A percentile compares a stretch with the other conserved stretches of the same genome.
Conservation (phyloP, 1,284 basidiomycete genomes). For the Amylostereum chailletii region DNA sequence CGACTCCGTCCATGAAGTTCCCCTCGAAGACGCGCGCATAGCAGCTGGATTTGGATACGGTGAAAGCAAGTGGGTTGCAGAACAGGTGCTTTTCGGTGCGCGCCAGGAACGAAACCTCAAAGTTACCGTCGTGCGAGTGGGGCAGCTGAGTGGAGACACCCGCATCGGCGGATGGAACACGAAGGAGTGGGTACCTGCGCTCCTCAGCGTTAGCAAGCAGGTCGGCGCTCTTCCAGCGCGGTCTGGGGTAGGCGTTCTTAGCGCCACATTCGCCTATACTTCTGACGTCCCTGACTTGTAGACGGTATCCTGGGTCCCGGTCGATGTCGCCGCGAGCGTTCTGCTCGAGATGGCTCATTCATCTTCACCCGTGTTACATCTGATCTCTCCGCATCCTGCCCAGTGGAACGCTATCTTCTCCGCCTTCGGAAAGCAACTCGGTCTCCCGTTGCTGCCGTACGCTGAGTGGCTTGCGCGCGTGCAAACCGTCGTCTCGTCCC, state of each 20-base stretch:
- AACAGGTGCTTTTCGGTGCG: slow-evolving; percentile 10
- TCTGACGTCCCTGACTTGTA: not conserved
- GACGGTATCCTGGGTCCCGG: not conserved
- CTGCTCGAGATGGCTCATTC: not conserved
- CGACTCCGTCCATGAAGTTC: slow-evolving; percentile 4
- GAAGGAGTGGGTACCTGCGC: slow-evolving; percentile 13
- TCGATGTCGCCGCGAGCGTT: not conserved
- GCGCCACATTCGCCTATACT: not conserved
- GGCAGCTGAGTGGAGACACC: slow-evolving; percentile 13
- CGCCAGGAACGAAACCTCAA: slow-evolving; percentile 6
- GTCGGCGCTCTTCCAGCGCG: slow-evolving; percentile 11
- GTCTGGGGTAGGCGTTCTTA: slow-evolving; percentile 10
- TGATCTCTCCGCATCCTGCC: not conserved
- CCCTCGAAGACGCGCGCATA: slow-evolving; percentile 7
- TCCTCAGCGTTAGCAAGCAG: slow-evolving; percentile 9
- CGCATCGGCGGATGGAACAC: slow-evolving; percentile 13
- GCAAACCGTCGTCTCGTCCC: not conserved
- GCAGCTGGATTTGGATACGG: slow-evolving; percentile 12
- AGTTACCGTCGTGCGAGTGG: slow-evolving; percentile 12
- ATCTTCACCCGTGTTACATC: not conserved
- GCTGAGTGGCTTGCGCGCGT: not conserved
- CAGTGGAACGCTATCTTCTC: not conserved
- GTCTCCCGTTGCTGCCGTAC: not conserved
- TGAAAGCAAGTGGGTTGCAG: slow-evolving; percentile 16
- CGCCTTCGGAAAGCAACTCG: not conserved